Percentiles rank a stretch among this genome's conserved stretches.
Conservation (phyloP, 192 early-diverging fungal species). For the Globomyces pollinis-pini region DNA sequence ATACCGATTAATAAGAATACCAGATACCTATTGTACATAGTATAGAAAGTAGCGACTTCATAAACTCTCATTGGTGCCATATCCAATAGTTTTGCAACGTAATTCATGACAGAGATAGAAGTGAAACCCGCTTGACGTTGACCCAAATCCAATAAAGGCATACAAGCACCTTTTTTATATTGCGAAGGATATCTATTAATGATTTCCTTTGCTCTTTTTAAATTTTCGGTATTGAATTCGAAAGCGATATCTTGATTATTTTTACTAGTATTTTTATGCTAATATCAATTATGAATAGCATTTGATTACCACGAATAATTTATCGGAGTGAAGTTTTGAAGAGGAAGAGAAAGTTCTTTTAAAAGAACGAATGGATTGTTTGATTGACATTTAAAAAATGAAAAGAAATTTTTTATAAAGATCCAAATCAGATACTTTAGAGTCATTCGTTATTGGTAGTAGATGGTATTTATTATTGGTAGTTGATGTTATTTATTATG, state of each 20-base stretch:
- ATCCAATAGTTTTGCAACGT: conserved; percentile 87
- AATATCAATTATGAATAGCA: background rate
- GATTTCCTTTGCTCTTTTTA: conserved; percentile 72
- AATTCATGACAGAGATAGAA: conserved; percentile 92
- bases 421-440: too few species aligned
- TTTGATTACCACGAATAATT: conserved; percentile 13
- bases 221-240: conserved; percentile 75
- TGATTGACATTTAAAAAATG: too few species aligned
- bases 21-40: conserved; percentile 92
- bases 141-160: conserved; percentile 89
- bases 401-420: too few species aligned
- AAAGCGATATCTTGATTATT: conserved; percentile 73
- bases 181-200: conserved; percentile 92
- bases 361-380: too few species aligned
- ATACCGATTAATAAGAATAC: too few species aligned
- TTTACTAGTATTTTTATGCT: conserved; percentile 37
- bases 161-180: conserved; percentile 96
- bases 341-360: conserved; percentile 4
- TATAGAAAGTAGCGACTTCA: conserved; percentile 99
- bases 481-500: too few species aligned
- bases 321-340: conserved; percentile 6
- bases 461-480: too few species aligned
- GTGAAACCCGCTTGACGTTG: conserved; percentile 96
- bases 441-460: too few species aligned
- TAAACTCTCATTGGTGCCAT: conserved; percentile 98